phyloP scores from a whole-genome alignment of 208 protist genomes.

The Trypanosoma vivax region DNA sequence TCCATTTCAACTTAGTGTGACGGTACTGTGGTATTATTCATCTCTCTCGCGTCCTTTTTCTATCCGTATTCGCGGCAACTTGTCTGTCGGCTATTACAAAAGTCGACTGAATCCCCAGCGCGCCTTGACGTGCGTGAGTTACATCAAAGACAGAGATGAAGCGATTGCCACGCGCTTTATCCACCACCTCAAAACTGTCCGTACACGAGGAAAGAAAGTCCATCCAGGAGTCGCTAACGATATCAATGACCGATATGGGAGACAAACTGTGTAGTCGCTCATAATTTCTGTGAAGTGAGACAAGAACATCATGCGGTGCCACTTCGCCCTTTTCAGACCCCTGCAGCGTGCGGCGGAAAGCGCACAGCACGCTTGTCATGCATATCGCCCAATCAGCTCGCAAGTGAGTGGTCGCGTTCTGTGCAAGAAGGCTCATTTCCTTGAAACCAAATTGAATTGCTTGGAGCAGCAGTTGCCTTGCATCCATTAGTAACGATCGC shows the following conservation, averaged over 20 bases:
- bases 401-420: background rate
- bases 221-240: conserved; percentile 14
- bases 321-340: background rate
- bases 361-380: conserved; percentile 8
- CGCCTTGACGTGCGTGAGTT: too few species aligned
- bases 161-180: too few species aligned
- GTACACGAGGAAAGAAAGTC: conserved; percentile 23
- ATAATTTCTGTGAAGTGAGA: conserved; percentile 9
- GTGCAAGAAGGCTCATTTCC: conserved; percentile 1
- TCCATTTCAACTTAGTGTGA: too few species aligned
- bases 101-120: too few species aligned
- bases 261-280: conserved; percentile 5
- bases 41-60: too few species aligned
- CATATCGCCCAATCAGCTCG: conserved; percentile 5
- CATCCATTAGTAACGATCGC: conserved; percentile 11
- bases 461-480: conserved; percentile 7
- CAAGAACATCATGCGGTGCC: background rate
- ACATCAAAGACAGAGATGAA: too few species aligned
- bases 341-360: conserved; percentile 5
- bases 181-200: too few species aligned
- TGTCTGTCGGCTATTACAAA: too few species aligned
- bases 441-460: conserved; percentile 2
- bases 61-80: too few species aligned
- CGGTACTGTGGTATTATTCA: too few species aligned
- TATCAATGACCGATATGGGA: conserved; percentile 2